A percentile compares a stretch with the other conserved stretches of the same genome.
phyloP scores from a whole-genome alignment of 2,329 filamentous ascomycete genomes.

The Fusarium guadeloupense region DNA sequence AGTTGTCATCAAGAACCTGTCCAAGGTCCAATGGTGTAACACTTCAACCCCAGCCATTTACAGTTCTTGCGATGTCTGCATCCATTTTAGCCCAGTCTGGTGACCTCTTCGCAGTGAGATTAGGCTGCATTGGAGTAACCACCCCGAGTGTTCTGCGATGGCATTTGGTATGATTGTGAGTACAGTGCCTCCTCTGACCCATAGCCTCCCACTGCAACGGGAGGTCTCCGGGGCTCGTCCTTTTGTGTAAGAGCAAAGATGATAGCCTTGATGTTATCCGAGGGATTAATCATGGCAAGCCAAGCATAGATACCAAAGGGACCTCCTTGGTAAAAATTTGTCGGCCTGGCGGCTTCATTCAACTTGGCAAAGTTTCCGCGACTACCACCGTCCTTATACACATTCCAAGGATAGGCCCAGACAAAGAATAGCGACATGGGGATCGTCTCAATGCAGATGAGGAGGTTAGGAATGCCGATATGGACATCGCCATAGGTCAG shows the following conservation, averaged over 20 bases:
- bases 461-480: conserved; percentile 33
- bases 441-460: conserved; percentile 35
- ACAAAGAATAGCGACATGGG: conserved; percentile 33
- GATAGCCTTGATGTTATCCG: conserved; percentile 23
- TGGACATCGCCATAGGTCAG: conserved; percentile 37
- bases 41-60: no score
- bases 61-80: no score
- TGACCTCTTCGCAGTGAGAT: no score
- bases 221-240: not conserved
- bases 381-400: conserved; percentile 17
- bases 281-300: conserved; percentile 31
- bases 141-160: not conserved
- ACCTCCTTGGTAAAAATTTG: conserved; percentile 25
- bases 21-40: no score
- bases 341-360: not conserved
- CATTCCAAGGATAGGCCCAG: conserved; percentile 33
- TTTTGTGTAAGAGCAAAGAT: conserved; percentile 15
- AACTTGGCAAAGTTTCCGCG: conserved; percentile 10
- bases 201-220: conserved; percentile 13
- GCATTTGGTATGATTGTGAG: conserved; percentile 4
- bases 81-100: no score
- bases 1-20: no score
- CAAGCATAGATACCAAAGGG: conserved; percentile 26
- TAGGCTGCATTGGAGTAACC: not conserved
- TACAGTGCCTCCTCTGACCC: conserved; percentile 5